A percentile compares a stretch with the other conserved stretches of the same genome.
Evolutionary conservation across 2,329 filamentous ascomycete species (phyloP).

Genomic region (Diaporthe vaccinii): DNA sequence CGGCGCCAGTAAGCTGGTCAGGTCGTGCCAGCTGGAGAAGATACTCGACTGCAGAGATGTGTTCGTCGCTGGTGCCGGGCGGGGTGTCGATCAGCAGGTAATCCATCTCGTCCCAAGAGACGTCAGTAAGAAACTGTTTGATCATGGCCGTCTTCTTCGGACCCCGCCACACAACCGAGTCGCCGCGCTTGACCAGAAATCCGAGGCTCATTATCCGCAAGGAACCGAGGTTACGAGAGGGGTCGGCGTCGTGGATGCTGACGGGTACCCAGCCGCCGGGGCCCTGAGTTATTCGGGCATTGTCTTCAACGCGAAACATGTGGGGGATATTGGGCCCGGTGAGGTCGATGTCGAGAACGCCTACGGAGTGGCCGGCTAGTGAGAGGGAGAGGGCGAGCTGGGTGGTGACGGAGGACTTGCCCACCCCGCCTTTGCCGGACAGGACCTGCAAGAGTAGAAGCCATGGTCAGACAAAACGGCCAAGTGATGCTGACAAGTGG

Average conservation of each 20-base stretch:
- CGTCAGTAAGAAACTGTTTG: slow-evolving; percentile 92
- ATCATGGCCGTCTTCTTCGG: slow-evolving; percentile 99
- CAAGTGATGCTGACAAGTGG: background rate
- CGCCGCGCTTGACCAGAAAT: slow-evolving; percentile 86
- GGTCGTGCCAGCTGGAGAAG: slow-evolving; percentile 74
- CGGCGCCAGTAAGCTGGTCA: slow-evolving; percentile 84
- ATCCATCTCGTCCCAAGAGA: slow-evolving; percentile 89
- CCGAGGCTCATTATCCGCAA: slow-evolving; percentile 92
- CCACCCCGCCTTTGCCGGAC: slow-evolving; percentile 97
- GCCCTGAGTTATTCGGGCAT: slow-evolving; percentile 88
- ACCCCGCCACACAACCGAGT: slow-evolving; percentile 96
- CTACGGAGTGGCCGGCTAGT: slow-evolving; percentile 87
- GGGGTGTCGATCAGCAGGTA: slow-evolving; percentile 96
- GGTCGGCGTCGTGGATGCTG: slow-evolving; percentile 77
- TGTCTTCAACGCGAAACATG: slow-evolving; percentile 88
- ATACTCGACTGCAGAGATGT: slow-evolving; percentile 93
- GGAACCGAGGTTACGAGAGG: slow-evolving; percentile 67
- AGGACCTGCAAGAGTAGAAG: slow-evolving; percentile 68
- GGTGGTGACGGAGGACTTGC: slow-evolving; percentile 97
- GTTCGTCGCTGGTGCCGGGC: slow-evolving; percentile 95
- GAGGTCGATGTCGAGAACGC: slow-evolving; percentile 95
- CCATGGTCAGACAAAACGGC: slow-evolving; percentile 31
- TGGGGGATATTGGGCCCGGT: slow-evolving; percentile 97
- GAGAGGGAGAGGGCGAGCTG: slow-evolving; percentile 93
- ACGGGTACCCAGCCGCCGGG: slow-evolving; percentile 95